A percentile compares a stretch with the other conserved stretches of the same genome.
phyloP scores from a whole-genome alignment of 768 basidiomycete genomes.

The Asterophora lycoperdoides region DNA sequence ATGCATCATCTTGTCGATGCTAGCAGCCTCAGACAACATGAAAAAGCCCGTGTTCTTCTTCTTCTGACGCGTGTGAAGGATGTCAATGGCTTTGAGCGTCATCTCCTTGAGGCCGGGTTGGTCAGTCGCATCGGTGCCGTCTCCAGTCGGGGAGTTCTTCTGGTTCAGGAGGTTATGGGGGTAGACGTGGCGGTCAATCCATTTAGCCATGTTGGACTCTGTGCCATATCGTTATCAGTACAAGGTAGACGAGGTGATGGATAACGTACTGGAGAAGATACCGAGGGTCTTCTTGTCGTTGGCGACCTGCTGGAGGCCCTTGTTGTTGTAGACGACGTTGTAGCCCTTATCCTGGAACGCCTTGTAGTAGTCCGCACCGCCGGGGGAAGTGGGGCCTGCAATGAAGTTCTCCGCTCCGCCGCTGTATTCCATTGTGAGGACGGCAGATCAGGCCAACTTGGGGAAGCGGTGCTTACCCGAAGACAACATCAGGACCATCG shows the following conservation, averaged over 20 bases:
- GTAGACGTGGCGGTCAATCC: slow-evolving; percentile 39
- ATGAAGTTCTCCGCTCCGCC: slow-evolving; percentile 44
- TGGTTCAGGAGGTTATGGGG: slow-evolving; percentile 32
- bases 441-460: not conserved
- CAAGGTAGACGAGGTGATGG: not conserved
- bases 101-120: slow-evolving; percentile 47
- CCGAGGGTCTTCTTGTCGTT: slow-evolving; percentile 37
- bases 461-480: slow-evolving; percentile 27
- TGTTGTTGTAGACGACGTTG: slow-evolving; percentile 36
- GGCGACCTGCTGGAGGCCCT: slow-evolving; percentile 26
- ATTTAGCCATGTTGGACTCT: slow-evolving; percentile 33
- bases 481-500: slow-evolving; percentile 39
- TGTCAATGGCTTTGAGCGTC: slow-evolving; percentile 44
- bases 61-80: slow-evolving; percentile 35
- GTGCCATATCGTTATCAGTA: not conserved
- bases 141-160: slow-evolving; percentile 38
- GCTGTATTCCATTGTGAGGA: slow-evolving; percentile 17
- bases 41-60: slow-evolving; percentile 38
- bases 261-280: slow-evolving; percentile 35
- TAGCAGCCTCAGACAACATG: slow-evolving; percentile 46
- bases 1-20: slow-evolving; percentile 49
- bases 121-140: slow-evolving; percentile 37
- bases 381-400: slow-evolving; percentile 32
- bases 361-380: slow-evolving; percentile 38
- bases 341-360: slow-evolving; percentile 37